phyloP scores from a whole-genome alignment of 2,329 filamentous ascomycete species.

The Alternaria conjuncta region DNA sequence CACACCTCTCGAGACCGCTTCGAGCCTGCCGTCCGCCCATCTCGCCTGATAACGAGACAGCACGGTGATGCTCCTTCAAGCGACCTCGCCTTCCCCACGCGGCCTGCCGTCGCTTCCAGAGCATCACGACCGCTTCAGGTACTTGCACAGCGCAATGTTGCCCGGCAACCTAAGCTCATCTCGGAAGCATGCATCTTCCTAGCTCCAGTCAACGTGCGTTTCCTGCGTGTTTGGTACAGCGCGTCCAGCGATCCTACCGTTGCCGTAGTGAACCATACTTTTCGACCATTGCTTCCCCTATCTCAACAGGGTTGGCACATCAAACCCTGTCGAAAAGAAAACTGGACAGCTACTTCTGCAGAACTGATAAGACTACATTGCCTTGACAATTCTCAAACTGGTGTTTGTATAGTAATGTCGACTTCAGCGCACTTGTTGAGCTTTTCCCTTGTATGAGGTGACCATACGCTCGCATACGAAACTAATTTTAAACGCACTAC shows the following conservation, averaged over 20 bases:
- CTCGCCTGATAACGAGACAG: background rate
- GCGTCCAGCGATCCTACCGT: background rate
- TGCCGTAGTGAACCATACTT: background rate
- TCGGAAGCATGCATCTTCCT: slow-evolving; percentile 2
- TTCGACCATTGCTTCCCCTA: background rate
- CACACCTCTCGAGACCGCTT: background rate
- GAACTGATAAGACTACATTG: background rate
- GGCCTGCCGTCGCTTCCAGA: background rate
- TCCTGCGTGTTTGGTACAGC: background rate
- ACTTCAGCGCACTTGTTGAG: background rate
- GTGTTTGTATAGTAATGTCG: background rate
- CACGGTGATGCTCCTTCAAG: background rate
- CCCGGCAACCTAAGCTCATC: slow-evolving; percentile 6
- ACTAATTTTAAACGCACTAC: background rate
- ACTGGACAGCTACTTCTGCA: background rate
- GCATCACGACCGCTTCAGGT: background rate
- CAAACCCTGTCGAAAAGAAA: background rate
- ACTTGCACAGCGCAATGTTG: slow-evolving; percentile 6
- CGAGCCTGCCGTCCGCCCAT: background rate
- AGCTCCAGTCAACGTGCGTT: background rate
- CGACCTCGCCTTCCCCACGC: background rate
- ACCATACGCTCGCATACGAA: background rate
- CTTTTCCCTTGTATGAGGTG: background rate
- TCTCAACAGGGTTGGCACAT: background rate
- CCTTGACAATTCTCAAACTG: background rate